Percentiles rank a stretch among this genome's conserved stretches.
These are phyloP conservation scores for Coemansia sp. DNA, from an alignment of 192 early-diverging fungal genomes.

Conservation along the genomic window DNA sequence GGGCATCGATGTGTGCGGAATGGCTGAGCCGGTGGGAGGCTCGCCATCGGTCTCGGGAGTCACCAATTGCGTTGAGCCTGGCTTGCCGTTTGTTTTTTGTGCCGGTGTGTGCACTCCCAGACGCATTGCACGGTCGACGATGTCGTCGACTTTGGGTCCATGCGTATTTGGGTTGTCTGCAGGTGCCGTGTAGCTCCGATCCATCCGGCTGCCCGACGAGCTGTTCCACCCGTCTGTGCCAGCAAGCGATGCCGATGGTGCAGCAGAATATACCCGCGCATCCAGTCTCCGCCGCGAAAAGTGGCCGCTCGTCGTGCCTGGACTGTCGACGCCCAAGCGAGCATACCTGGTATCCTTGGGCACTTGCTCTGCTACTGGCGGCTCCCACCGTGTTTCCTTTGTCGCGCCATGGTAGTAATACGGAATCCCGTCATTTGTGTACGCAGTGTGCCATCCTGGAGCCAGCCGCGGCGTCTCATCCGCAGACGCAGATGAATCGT, in stretches of 20 bases:
- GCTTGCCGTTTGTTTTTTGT: neutral
- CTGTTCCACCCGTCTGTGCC: neutral
- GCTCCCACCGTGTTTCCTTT: slow-evolving; percentile 51
- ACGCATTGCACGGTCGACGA: slow-evolving; percentile 44
- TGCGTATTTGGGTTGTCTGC: slow-evolving; percentile 14
- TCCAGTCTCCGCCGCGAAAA: neutral
- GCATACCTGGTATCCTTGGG: neutral
- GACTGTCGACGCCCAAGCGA: neutral
- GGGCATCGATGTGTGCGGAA: neutral
- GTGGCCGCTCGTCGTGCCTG: neutral
- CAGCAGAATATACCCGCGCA: neutral
- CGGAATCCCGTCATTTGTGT: slow-evolving; percentile 26
- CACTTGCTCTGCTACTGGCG: slow-evolving; percentile 19
- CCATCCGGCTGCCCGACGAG: neutral
- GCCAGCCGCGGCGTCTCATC: slow-evolving; percentile 22
- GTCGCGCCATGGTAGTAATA: slow-evolving; percentile 56
- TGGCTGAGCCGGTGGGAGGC: slow-evolving; percentile 1
- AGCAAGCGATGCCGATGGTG: neutral
- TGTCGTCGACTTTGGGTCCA: slow-evolving; percentile 44
- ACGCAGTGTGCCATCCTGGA: slow-evolving; percentile 47
- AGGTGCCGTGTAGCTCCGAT: neutral
- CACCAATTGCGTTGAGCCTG: slow-evolving; percentile 23
- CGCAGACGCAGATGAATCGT: slow-evolving; percentile 6
- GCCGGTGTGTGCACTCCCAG: slow-evolving; percentile 20
- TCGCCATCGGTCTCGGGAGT: slow-evolving; percentile 48